These are phyloP conservation scores for Simplicillium sp. DNA, from an alignment of 2,329 filamentous ascomycete species.

Conservation along the genomic window DNA sequence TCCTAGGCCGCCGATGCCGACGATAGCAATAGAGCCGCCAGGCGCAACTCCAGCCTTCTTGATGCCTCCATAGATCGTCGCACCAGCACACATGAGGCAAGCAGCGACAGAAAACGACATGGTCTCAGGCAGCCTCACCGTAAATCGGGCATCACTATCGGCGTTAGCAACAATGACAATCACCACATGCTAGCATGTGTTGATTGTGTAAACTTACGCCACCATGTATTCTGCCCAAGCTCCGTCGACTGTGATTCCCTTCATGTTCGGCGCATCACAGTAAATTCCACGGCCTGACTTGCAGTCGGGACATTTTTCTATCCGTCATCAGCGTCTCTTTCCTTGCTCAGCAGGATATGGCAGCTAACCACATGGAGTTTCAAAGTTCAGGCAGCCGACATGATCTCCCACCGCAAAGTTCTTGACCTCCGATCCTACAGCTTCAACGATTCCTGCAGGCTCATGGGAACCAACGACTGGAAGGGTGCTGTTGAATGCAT, in stretches of 20 bases:
- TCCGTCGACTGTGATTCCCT: conserved; percentile 6
- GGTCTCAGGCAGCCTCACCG: conserved; percentile 5
- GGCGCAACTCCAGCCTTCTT: conserved; percentile 4
- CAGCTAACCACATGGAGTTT: conserved; percentile 5
- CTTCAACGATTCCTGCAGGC: conserved; percentile 2
- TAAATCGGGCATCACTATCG: conserved; percentile 6
- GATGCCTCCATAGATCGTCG: conserved; percentile 9
- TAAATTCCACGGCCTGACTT: conserved; percentile 5
- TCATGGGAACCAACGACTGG: conserved; percentile 8
- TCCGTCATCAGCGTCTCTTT: background rate
- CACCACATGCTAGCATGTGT: background rate
- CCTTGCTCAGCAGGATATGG: background rate
- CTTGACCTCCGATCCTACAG: background rate
- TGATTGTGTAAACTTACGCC: conserved; percentile 1
- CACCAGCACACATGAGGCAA: conserved; percentile 8
- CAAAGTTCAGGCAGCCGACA: conserved; percentile 9
- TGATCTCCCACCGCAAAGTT: conserved; percentile 2
- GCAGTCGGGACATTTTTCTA: conserved; percentile 5
- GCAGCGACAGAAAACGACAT: conserved; percentile 6
- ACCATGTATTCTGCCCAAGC: conserved; percentile 8
- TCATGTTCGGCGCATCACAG: conserved; percentile 7
- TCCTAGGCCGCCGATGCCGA: conserved; percentile 8
- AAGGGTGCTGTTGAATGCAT: conserved; percentile 4
- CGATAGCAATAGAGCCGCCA: conserved; percentile 6
- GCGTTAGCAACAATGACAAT: background rate